Evolutionary conservation across 768 basidiomycete species (phyloP).

Genomic region (Lentinula guzmanii): DNA sequence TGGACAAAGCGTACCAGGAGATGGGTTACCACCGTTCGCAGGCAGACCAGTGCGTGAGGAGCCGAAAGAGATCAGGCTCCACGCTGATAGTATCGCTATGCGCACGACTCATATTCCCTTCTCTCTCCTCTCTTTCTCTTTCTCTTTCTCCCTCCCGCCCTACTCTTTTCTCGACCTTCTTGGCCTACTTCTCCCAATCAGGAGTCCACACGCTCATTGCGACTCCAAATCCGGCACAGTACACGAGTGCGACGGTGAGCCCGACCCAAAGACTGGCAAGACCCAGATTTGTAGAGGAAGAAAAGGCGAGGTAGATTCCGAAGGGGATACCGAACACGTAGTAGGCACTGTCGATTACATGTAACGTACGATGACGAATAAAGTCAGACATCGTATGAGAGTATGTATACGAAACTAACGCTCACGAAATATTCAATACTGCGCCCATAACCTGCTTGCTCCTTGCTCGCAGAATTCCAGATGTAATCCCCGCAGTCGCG

Average conservation of each 20-base stretch:
- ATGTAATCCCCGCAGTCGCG: slow-evolving; percentile 58
- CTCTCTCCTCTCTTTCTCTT: background rate
- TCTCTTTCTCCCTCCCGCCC: slow-evolving; percentile 28
- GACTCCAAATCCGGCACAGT: slow-evolving; percentile 48
- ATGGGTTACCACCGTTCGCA: slow-evolving; percentile 6
- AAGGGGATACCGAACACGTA: slow-evolving; percentile 58
- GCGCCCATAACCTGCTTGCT: slow-evolving; percentile 80
- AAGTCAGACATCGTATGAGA: slow-evolving; percentile 63
- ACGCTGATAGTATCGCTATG: background rate
- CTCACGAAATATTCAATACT: slow-evolving; percentile 67
- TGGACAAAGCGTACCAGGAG: background rate
- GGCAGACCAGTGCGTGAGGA: slow-evolving; percentile 9
- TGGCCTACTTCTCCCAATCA: slow-evolving; percentile 67
- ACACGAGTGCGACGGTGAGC: slow-evolving; percentile 60
- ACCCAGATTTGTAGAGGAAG: slow-evolving; percentile 30
- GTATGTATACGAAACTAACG: background rate
- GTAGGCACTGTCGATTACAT: background rate
- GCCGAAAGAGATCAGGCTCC: background rate
- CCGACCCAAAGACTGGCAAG: slow-evolving; percentile 85
- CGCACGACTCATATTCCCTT: background rate
- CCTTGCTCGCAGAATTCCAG: slow-evolving; percentile 76
- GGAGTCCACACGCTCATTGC: slow-evolving; percentile 43
- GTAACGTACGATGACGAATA: slow-evolving; percentile 38
- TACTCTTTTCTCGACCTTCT: slow-evolving; percentile 51
- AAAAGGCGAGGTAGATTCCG: slow-evolving; percentile 75